Evolutionary conservation across 2,329 filamentous ascomycete genomes (phyloP).

Genomic region (Pleurostoma richardsiae): DNA sequence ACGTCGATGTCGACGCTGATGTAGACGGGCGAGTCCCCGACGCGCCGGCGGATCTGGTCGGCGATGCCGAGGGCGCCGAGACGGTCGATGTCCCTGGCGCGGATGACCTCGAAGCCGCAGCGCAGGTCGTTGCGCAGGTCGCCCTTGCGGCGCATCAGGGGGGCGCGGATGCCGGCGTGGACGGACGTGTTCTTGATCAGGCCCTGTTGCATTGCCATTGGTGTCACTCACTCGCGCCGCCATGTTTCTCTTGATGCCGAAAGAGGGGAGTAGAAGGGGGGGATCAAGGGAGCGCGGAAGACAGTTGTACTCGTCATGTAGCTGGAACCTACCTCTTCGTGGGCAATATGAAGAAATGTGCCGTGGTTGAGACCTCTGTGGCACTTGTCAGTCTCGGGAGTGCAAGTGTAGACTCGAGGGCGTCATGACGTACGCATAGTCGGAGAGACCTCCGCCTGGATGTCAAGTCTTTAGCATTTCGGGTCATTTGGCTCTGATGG

Average conservation of each 20-base stretch:
- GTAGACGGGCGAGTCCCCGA: slow-evolving; percentile 53
- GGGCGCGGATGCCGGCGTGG: slow-evolving; percentile 57
- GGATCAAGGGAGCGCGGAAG: no score
- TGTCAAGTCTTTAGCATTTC: not conserved
- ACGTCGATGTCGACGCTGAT: slow-evolving; percentile 78
- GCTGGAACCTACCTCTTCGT: slow-evolving; percentile 40
- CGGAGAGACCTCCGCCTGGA: slow-evolving; percentile 46
- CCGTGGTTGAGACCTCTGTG: slow-evolving; percentile 41
- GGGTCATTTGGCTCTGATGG: no score
- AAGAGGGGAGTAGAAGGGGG: no score
- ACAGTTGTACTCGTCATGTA: no score
- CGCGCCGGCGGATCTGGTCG: slow-evolving; percentile 53
- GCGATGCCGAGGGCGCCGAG: slow-evolving; percentile 62
- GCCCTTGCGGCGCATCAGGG: slow-evolving; percentile 35
- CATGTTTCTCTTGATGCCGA: no score
- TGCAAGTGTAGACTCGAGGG: not conserved
- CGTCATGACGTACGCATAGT: slow-evolving; percentile 42
- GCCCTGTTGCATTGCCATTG: slow-evolving; percentile 12
- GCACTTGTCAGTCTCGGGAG: not conserved
- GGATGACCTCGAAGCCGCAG: slow-evolving; percentile 55
- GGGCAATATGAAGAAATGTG: slow-evolving; percentile 57
- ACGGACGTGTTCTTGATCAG: slow-evolving; percentile 53
- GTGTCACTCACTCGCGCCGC: no score
- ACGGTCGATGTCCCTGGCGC: slow-evolving; percentile 64
- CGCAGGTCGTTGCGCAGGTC: slow-evolving; percentile 52